Conservation (phyloP, 345 rosid species). For the Eucalyptus grandis region DNA sequence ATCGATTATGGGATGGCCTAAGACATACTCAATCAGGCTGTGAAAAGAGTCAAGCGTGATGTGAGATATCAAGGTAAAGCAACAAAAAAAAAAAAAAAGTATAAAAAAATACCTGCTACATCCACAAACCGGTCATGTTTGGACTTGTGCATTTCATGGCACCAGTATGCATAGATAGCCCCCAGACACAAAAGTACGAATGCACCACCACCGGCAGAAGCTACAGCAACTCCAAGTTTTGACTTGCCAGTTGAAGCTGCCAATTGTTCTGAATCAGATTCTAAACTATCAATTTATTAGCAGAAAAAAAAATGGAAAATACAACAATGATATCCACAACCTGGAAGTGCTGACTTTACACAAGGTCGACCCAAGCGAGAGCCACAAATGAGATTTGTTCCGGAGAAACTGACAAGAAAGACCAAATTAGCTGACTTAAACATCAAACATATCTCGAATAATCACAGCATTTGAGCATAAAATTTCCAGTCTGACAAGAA, state of each 20-base stretch:
- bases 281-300: background rate
- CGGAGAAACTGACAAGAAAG: slow-evolving; percentile 47
- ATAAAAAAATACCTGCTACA: slow-evolving; percentile 46
- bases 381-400: slow-evolving; percentile 61
- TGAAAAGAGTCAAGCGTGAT: background rate
- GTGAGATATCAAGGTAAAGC: background rate
- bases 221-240: slow-evolving; percentile 37
- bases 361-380: slow-evolving; percentile 61
- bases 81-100: background rate
- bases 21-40: background rate
- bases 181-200: slow-evolving; percentile 30
- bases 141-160: slow-evolving; percentile 21
- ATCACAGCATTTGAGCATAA: background rate
- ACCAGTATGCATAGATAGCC: slow-evolving; percentile 37
- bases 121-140: slow-evolving; percentile 51
- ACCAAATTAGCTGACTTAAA: background rate
- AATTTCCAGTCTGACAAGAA: background rate
- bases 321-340: slow-evolving; percentile 10
- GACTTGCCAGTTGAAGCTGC: slow-evolving; percentile 49
- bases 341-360: slow-evolving; percentile 46
- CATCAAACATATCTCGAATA: background rate
- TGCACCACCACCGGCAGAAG: slow-evolving; percentile 46
- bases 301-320: background rate
- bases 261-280: background rate
- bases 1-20: background rate